A percentile compares a stretch with the other conserved stretches of the same genome.
Conservation (phyloP, 768 basidiomycete species). For the Calocera viscosa region DNA sequence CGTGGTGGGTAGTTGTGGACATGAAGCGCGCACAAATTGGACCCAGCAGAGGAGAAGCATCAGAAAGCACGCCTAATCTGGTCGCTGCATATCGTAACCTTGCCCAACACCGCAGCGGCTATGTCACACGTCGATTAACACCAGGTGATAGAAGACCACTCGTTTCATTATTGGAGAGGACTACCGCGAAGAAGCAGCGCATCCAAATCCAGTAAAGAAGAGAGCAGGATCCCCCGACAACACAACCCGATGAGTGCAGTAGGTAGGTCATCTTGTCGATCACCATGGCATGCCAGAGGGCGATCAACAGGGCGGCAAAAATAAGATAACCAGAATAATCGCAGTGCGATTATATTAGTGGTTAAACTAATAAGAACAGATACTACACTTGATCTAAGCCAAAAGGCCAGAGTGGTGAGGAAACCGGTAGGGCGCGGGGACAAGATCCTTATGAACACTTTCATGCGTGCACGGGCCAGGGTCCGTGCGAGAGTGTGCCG, state of each 20-base stretch:
- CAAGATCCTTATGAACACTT: not conserved
- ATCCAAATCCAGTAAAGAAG: conserved; percentile 10
- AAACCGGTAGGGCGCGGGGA: conserved; percentile 5
- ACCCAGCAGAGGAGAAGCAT: no score
- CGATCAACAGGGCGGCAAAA: conserved; percentile 24
- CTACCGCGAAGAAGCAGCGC: not conserved
- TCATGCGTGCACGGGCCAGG: not conserved
- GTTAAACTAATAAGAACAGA: conserved; percentile 71
- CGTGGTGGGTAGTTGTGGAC: no score
- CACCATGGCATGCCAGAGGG: conserved; percentile 23
- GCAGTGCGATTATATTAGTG: conserved; percentile 26
- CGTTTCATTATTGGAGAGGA: not conserved
- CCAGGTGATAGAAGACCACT: not conserved
- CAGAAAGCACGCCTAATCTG: no score
- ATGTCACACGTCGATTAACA: no score
- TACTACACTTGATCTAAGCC: conserved; percentile 98
- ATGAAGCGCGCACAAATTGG: no score
- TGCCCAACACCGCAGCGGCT: no score
- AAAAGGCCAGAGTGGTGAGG: conserved; percentile 84
- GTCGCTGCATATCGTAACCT: no score
- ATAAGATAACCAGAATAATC: conserved; percentile 27
- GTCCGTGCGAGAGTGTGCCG: not conserved
- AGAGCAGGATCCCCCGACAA: conserved; percentile 21
- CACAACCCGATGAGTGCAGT: conserved; percentile 23
- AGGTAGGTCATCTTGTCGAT: conserved; percentile 22